phyloP scores from a whole-genome alignment of 257 asterid species.

The Salvia rosmarinus region DNA sequence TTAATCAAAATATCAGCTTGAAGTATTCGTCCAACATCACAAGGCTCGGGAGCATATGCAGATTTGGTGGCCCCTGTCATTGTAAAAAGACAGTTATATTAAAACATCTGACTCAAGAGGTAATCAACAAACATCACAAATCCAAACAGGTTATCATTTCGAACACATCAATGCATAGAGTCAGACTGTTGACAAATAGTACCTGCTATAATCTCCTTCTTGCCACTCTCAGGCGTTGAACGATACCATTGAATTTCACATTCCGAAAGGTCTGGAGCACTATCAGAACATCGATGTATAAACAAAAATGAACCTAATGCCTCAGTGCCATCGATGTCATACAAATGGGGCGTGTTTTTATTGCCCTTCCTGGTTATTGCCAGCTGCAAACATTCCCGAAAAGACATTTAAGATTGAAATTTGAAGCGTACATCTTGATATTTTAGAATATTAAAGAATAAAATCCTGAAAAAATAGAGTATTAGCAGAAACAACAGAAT shows the following conservation, averaged over 20 bases:
- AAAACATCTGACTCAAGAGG: not conserved
- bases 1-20: conserved; percentile 66
- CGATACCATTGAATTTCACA: conserved; percentile 85
- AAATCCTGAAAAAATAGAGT: not conserved
- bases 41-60: conserved; percentile 92
- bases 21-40: conserved; percentile 86
- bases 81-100: conserved; percentile 15
- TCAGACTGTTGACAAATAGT: not conserved
- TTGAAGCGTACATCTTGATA: not conserved
- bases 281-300: conserved; percentile 63
- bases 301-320: conserved; percentile 74
- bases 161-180: not conserved
- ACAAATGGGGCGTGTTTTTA: conserved; percentile 45
- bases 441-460: not conserved
- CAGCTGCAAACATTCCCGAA: conserved; percentile 53
- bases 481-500: not conserved
- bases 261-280: conserved; percentile 61
- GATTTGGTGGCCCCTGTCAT: conserved; percentile 86
- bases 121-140: not conserved
- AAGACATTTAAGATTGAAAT: conserved; percentile 24
- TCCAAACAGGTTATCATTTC: too few relatives aligned
- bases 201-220: conserved; percentile 88
- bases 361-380: conserved; percentile 67
- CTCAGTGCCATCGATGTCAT: conserved; percentile 77
- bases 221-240: conserved; percentile 62